Evolutionary conservation across 169 alveolate genomes (phyloP).

Genomic region (Prorocentrum cordatum): DNA sequence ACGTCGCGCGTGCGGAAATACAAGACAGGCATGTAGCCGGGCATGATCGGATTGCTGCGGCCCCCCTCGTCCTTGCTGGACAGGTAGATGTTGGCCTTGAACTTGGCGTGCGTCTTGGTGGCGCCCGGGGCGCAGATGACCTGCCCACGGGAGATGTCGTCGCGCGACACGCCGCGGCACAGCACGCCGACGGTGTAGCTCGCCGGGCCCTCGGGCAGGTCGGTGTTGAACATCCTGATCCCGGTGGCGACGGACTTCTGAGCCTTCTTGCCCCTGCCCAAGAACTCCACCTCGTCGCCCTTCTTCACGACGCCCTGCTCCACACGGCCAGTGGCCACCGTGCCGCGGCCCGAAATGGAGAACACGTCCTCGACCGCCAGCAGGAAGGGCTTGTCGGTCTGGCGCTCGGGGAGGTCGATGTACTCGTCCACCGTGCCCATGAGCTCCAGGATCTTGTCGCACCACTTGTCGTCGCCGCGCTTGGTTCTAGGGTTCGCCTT

Average conservation of each 20-base stretch:
- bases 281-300: slow-evolving; percentile 86
- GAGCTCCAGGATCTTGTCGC: slow-evolving; percentile 73
- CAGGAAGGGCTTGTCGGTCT: slow-evolving; percentile 73
- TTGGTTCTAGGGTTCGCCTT: slow-evolving; percentile 46
- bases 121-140: slow-evolving; percentile 84
- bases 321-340: slow-evolving; percentile 90
- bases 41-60: slow-evolving; percentile 78
- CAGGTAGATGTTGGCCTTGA: slow-evolving; percentile 86
- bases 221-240: slow-evolving; percentile 88
- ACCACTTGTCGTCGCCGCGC: slow-evolving; percentile 70
- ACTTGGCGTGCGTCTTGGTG: slow-evolving; percentile 79
- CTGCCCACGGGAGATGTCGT: slow-evolving; percentile 83
- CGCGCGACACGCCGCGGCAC: slow-evolving; percentile 80
- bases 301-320: slow-evolving; percentile 87
- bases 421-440: slow-evolving; percentile 72
- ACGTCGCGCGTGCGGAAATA: slow-evolving; percentile 73
- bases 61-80: slow-evolving; percentile 91
- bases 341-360: slow-evolving; percentile 76
- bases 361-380: slow-evolving; percentile 74
- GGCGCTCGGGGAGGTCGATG: slow-evolving; percentile 73
- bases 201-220: slow-evolving; percentile 87
- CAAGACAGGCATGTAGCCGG: slow-evolving; percentile 75
- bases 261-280: slow-evolving; percentile 78
- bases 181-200: slow-evolving; percentile 93
- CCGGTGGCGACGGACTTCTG: slow-evolving; percentile 76